Base-by-base conservation (phyloP, 1,284 basidiomycete species). In the Leccinum pachyderme region DNA sequence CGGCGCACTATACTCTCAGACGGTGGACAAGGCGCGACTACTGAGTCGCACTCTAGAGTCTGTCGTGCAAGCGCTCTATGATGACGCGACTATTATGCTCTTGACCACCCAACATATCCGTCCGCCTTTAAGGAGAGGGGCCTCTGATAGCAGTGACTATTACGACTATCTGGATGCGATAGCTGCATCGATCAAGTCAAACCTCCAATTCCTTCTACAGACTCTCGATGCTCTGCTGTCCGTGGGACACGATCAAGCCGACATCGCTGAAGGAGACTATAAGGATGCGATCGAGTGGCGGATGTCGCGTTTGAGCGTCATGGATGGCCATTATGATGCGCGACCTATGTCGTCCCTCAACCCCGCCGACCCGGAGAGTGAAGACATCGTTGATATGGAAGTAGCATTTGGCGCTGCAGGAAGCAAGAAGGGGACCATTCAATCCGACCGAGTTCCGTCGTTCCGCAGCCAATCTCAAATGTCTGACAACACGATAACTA, bases 231-330 rank as follows among this genome's bases (percentile, higher is more conserved):
- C 74, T 5, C 72, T 91, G 32, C 70, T 87, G 24, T 72, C 77
- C 1, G 67, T 89, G n/a, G 87, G 87, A 3, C 79, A 81, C 52
- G 82, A 87, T 53, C 88, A 91, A 68, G 83, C 81, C 3, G 81
- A 84, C 18, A 75, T 86, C 48, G 81, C 82, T 22, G 80, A 82
- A 64, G 81, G 80, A 48, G 84, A 87, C 55, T 89, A 89, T 69
- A 81, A 76, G 50, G 83, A 80, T 5, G 87, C 87, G 2, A 89
- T 89, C 52, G 84, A 87, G 54, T 83, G 85, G 83, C 78, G 87
- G 27, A 80, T 83, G 72, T 87, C 86, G 13, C 81, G 86, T 12
- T 71, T 87, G 53, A 86, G 85, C 63, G 74, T 81, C 58, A 78
- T 83, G 59, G 78, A 80, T 55, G 74, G 73, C 52, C 75, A 77